phyloP scores from a whole-genome alignment of 805 yeast genomes.

The Tetrapisispora arboricola region DNA sequence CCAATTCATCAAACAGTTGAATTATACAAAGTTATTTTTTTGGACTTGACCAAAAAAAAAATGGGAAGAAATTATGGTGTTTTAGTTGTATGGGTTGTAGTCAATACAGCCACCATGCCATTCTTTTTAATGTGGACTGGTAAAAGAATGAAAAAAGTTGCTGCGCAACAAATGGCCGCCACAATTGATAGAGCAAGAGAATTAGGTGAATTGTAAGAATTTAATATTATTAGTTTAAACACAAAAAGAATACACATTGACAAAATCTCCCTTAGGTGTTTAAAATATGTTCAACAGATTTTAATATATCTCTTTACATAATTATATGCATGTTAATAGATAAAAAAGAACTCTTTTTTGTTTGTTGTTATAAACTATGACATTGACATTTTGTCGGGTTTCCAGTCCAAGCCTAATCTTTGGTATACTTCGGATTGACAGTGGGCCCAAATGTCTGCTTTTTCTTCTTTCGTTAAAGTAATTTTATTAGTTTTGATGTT shows the following conservation, averaged over 20 bases:
- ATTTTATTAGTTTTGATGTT: conserved; percentile 8
- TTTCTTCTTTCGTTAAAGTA: conserved; percentile 43
- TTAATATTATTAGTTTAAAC: not conserved
- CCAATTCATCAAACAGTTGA: conserved; percentile 62
- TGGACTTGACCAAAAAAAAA: conserved; percentile 44
- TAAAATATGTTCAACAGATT: too few species aligned
- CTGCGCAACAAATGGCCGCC: conserved; percentile 12
- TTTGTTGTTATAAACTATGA: too few species aligned
- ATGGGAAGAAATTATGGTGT: conserved; percentile 55
- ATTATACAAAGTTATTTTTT: conserved; percentile 47
- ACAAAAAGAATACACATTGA: not conserved
- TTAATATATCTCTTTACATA: too few species aligned
- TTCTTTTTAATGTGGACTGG: conserved; percentile 37
- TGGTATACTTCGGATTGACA: conserved; percentile 52
- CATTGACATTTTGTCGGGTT: conserved; percentile 3
- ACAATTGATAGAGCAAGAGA: conserved; percentile 1
- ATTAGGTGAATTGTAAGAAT: conserved; percentile 1
- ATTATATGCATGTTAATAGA: too few species aligned
- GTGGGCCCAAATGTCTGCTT: conserved; percentile 50
- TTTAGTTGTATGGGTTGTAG: conserved; percentile 47
- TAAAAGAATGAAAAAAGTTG: conserved; percentile 28
- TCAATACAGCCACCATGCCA: conserved; percentile 38
- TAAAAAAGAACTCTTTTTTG: too few species aligned
- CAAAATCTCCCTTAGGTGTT: too few species aligned
- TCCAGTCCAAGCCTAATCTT: conserved; percentile 27